Conservation (phyloP, 129 eudicot species). For the Helianthus tuberosus region DNA sequence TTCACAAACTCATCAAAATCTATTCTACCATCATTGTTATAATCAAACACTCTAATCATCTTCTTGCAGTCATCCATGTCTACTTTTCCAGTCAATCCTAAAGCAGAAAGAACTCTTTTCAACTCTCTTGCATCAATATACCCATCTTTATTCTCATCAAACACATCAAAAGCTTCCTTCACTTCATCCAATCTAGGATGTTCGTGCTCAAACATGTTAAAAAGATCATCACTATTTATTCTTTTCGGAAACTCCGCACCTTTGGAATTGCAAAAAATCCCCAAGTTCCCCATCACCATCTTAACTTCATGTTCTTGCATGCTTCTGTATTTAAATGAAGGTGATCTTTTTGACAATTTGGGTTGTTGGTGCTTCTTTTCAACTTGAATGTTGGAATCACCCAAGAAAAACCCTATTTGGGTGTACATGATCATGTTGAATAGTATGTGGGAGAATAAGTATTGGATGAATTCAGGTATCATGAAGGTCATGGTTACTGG, state of each 20-base stretch:
- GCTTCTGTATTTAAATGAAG: slow-evolving; percentile 21
- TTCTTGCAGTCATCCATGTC: slow-evolving; percentile 55
- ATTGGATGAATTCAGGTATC: slow-evolving; percentile 40
- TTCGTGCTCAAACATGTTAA: slow-evolving; percentile 57
- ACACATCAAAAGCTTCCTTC: slow-evolving; percentile 75
- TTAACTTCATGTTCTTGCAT: slow-evolving; percentile 37
- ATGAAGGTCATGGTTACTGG: slow-evolving; percentile 25
- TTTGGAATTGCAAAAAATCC: slow-evolving; percentile 32
- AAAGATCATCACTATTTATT: slow-evolving; percentile 40
- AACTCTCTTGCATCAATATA: slow-evolving; percentile 75
- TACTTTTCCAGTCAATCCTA: slow-evolving; percentile 55
- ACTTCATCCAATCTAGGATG: slow-evolving; percentile 61
- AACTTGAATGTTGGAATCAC: slow-evolving; percentile 24
- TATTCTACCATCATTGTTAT: slow-evolving; percentile 52
- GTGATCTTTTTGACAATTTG: slow-evolving; percentile 17
- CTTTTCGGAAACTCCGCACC: slow-evolving; percentile 34
- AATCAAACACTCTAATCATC: slow-evolving; percentile 73
- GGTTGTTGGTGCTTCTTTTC: slow-evolving; percentile 26
- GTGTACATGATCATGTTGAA: slow-evolving; percentile 30
- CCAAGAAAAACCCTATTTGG: slow-evolving; percentile 11
- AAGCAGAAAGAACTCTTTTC: slow-evolving; percentile 54
- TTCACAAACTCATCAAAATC: slow-evolving; percentile 71
- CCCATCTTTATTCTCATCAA: slow-evolving; percentile 80
- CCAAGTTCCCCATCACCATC: slow-evolving; percentile 45
- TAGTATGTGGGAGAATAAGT: slow-evolving; percentile 27